A percentile compares a stretch with the other conserved stretches of the same genome.
Conservation (phyloP, 345 rosid species). For the Syzygium aromaticum region DNA sequence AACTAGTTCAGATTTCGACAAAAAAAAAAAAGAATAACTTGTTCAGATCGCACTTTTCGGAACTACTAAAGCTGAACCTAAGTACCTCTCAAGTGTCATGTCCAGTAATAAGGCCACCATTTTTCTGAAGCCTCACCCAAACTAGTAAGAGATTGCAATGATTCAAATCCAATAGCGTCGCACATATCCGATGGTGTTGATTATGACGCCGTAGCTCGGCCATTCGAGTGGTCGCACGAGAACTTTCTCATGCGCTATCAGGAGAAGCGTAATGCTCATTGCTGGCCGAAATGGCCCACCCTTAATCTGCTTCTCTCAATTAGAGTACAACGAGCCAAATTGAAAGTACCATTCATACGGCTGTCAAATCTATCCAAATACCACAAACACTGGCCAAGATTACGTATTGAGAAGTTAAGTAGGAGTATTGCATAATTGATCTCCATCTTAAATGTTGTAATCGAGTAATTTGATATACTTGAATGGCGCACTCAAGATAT, state of each 20-base stretch:
- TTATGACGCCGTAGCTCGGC: background rate
- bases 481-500: background rate
- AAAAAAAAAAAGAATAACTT: background rate
- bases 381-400: background rate
- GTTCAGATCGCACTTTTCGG: background rate
- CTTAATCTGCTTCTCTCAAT: background rate
- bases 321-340: background rate
- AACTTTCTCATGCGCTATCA: background rate
- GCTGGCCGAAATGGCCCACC: background rate
- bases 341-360: background rate
- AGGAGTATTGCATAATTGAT: background rate
- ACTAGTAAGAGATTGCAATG: background rate
- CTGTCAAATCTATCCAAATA: background rate
- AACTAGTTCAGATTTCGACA: no score
- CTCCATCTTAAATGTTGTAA: background rate
- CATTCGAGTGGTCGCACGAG: background rate
- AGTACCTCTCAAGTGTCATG: background rate
- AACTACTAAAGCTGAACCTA: background rate
- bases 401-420: background rate
- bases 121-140: background rate
- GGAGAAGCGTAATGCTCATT: background rate
- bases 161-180: background rate
- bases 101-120: background rate
- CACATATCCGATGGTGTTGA: background rate
- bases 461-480: background rate